Percentiles rank a stretch among this genome's conserved stretches.
These are phyloP conservation scores for Melampsora americana DNA, from an alignment of 1,284 basidiomycete species.

Conservation along the genomic window DNA sequence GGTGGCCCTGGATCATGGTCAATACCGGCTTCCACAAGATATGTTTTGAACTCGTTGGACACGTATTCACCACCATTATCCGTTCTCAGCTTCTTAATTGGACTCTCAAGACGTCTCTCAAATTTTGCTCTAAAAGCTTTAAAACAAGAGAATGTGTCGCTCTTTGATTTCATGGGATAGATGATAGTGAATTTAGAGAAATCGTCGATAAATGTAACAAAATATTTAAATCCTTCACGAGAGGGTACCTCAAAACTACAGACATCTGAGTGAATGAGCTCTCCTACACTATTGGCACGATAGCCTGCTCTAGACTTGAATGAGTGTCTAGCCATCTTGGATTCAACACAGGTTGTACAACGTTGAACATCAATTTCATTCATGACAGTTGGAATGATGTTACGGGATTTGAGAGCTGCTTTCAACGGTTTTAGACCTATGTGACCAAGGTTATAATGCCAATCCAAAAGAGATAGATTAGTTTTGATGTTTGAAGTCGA, in stretches of 20 bases:
- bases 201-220: no score
- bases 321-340: not conserved
- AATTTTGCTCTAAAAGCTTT: constrained; percentile 51
- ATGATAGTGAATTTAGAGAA: no score
- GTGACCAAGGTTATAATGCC: not conserved
- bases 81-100: constrained; percentile 52
- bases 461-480: not conserved
- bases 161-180: constrained; percentile 19
- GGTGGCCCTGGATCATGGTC: constrained; percentile 53
- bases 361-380: no score
- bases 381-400: constrained; percentile 2
- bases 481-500: not conserved
- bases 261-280: not conserved
- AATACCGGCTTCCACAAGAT: constrained; percentile 52
- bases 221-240: no score
- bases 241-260: not conserved
- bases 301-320: not conserved
- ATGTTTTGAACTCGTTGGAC: no score
- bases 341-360: not conserved
- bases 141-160: constrained; percentile 47
- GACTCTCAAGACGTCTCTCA: constrained; percentile 48
- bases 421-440: constrained; percentile 14
- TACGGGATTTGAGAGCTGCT: not conserved
- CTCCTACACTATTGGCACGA: not conserved
- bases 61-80: no score